Conservation (phyloP, 441 rosid species). For the Gossypium trilobum region DNA sequence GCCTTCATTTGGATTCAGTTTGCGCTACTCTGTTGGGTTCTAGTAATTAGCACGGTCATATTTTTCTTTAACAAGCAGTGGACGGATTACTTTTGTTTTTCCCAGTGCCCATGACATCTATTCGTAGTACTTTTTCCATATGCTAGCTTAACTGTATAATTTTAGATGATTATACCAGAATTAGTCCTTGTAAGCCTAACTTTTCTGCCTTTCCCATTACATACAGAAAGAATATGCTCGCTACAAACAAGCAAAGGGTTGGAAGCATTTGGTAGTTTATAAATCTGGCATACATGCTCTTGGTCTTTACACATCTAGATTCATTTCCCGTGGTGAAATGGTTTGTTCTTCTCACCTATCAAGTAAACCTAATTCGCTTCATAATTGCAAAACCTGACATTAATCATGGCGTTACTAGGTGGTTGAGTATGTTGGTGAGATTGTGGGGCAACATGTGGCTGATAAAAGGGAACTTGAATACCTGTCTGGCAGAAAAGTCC, state of each 20-base stretch:
- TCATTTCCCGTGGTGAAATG: slow-evolving; percentile 49
- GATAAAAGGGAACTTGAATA: slow-evolving; percentile 49
- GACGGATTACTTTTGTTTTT: background rate
- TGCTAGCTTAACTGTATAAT: background rate
- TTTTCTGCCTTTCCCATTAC: background rate
- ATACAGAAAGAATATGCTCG: slow-evolving; percentile 52
- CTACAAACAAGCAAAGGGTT: slow-evolving; percentile 40
- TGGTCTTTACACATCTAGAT: slow-evolving; percentile 50
- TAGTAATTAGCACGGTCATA: background rate
- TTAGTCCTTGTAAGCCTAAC: background rate
- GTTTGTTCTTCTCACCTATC: slow-evolving; percentile 26
- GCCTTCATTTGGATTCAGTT: background rate
- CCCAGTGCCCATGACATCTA: background rate
- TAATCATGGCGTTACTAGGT: slow-evolving; percentile 26
- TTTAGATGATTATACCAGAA: background rate
- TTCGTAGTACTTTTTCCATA: background rate
- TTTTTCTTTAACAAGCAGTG: background rate
- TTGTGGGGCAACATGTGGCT: slow-evolving; percentile 43
- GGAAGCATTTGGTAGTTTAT: slow-evolving; percentile 51
- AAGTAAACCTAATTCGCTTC: background rate
- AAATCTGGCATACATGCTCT: slow-evolving; percentile 59
- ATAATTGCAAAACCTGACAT: slow-evolving; percentile 15
- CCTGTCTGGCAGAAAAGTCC: slow-evolving; percentile 42
- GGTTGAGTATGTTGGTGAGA: slow-evolving; percentile 53
- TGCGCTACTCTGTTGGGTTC: background rate